Evolutionary conservation across 108 stramenopile genomes (phyloP), one percentile per base, ranked within the genome.

Genomic region (Cylindrotheca closterium): DNA sequence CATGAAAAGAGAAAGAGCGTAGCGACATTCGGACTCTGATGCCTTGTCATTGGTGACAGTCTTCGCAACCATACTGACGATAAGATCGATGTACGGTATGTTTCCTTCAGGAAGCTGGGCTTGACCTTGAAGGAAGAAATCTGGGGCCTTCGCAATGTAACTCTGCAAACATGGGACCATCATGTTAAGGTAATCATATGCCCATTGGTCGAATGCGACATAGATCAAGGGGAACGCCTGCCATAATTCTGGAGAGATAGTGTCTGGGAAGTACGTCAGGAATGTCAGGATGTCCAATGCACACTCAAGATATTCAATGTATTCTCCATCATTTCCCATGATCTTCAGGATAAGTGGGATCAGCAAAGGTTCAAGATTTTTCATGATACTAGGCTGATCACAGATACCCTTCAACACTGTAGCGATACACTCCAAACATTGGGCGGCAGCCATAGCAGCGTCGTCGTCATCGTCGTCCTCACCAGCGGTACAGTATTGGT

Each of bases 401-500:
- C 91, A 87, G 25, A 87, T 81, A 19, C 90, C 92, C 65, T 90
- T 93, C 5, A 98, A 81, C 24, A 96, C 92, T 19, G 96, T 95
- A 10, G 94, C 86, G 50, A 98, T 93, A 63, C 96, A 96, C 70
- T 97, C 96, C 47, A 98, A 64, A 62, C 96, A 96, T 56, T 97
- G 96, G 5, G 92, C 93, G 3, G 98, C 98, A 10, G 95, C 96
- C 89, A 96, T 92, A 23, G 96, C 92, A 30, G 96, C 96, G 71
- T 98, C 96, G 63, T 96, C 96, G 63, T 98, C 98, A 53, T 95
- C 96, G 46, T 98, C 96, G 31, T 95, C 96, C 55, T 95, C 98
- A 31, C 89, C 93, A 26, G 88, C 94, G 49, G 68, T 86, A 58
- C 86, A 89, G 58, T 98, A 98, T 58, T 79, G 87, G 50, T 74